Base-by-base conservation (phyloP, 2,329 filamentous ascomycete genomes). In the Xylariaceae sp. region DNA sequence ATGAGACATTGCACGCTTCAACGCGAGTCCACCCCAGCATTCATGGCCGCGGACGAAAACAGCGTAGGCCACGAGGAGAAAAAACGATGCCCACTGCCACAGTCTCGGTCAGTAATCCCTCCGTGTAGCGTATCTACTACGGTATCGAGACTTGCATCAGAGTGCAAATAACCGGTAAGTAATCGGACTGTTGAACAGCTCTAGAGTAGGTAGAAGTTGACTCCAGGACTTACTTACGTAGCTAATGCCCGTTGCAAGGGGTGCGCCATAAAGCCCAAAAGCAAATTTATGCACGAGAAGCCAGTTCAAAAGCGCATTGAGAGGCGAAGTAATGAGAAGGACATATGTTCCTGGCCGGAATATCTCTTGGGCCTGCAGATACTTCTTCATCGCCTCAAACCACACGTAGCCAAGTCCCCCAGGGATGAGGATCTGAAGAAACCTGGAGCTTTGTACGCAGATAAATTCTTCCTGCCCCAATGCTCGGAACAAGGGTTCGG, bases 331-430 rank as follows among this genome's bases (percentile, higher is more conserved):
- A 56, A 95, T 76, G 1, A 95, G 69, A 1, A 96, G 80, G 10
- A 90, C 89, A 63, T 91, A 95, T 1, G 91, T 86, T 1, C 87
- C 89, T 0, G 89, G 87, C 1, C 78, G 82, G 69, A 95, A 94
- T n/a, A 94, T 82, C 27, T 66, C 73, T 68, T 96, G 90, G 0
- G 90, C 90, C 68, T 96, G 90, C 1, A 95, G 76, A 58, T 85
- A 96, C 59, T 92, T 89, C 71, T 96, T 96, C 63, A 90, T 82
- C 6, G 82, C 77, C 68, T 95, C 89, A 52, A 95, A 95, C 71
- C 88, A 95, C 38, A 95, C 82, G 60, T 95, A 95, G 0, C 90
- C 90, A 35, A 95, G 69, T 0, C 90, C 90, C 0, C 90, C 90
- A 0, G 90, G 90, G 1, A 89, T 86, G 41, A 95, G 70, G 11